Percentiles rank a stretch among this genome's conserved stretches.
Evolutionary conservation across 768 basidiomycete genomes (phyloP).

Genomic region (Boletus eberwhitei): DNA sequence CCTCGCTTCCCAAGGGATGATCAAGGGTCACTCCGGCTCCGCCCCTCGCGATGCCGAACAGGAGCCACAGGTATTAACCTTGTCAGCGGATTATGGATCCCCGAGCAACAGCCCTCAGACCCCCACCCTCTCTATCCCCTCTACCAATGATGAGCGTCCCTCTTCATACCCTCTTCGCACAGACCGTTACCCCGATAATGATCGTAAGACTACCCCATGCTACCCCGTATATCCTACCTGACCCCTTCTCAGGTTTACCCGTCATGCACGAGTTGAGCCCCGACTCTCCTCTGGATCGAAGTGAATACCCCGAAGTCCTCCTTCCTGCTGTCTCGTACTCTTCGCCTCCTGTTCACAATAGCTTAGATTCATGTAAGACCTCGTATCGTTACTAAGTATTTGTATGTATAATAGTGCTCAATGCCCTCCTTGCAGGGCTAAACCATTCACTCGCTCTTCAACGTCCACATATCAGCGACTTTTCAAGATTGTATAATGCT

Average conservation of each 20-base stretch:
- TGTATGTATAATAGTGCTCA: constrained; percentile 66
- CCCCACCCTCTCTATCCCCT: constrained; percentile 45
- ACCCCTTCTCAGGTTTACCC: constrained; percentile 23
- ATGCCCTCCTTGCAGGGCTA: constrained; percentile 54
- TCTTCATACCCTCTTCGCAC: constrained; percentile 33
- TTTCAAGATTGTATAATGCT: constrained; percentile 21
- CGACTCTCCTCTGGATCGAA: constrained; percentile 32
- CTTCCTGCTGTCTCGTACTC: constrained; percentile 29
- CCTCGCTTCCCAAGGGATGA: constrained; percentile 81
- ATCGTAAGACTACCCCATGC: constrained; percentile 19
- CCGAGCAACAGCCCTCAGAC: constrained; percentile 43
- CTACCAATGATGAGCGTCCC: constrained; percentile 38
- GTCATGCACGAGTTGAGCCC: constrained; percentile 31
- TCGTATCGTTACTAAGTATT: constrained; percentile 68
- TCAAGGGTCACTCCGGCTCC: constrained; percentile 80
- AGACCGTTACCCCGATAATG: constrained; percentile 27
- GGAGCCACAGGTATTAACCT: constrained; percentile 51
- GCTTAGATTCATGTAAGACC: constrained; percentile 70
- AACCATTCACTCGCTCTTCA: constrained; percentile 24
- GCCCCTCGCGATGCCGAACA: constrained; percentile 57
- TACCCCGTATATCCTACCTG: neutral
- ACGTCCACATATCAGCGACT: constrained; percentile 29
- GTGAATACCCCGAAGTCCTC: constrained; percentile 29
- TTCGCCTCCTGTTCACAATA: constrained; percentile 43
- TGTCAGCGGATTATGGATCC: constrained; percentile 42